phyloP scores from a whole-genome alignment of 2,329 filamentous ascomycete genomes.

The Botryotinia narcissicola region DNA sequence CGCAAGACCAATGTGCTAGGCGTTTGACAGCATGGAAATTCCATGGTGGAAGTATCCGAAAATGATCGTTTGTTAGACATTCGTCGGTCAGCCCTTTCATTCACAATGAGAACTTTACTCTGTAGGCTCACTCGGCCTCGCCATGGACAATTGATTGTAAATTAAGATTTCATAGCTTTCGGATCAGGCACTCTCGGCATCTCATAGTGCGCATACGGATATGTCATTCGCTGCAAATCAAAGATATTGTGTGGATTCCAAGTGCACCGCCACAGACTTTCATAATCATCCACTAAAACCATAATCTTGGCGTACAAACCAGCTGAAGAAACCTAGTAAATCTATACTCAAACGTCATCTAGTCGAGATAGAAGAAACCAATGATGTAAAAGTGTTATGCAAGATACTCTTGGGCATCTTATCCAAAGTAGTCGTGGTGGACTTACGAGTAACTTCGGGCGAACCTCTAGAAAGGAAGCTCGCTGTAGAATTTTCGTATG shows the following conservation, averaged over 20 bases:
- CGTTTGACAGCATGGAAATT: not conserved
- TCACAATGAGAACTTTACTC: not conserved
- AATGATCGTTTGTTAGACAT: not conserved
- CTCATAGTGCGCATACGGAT: not conserved
- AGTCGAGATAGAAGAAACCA: not conserved
- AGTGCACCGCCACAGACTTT: slow-evolving; percentile 14
- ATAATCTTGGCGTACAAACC: slow-evolving; percentile 7
- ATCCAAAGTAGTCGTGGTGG: not conserved
- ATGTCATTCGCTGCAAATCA: slow-evolving; percentile 2
- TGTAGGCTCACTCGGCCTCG: too few species aligned
- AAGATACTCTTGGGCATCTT: not conserved
- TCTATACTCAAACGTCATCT: not conserved
- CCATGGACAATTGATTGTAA: not conserved
- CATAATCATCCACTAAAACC: slow-evolving; percentile 7
- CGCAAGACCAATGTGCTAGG: not conserved
- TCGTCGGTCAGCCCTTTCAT: not conserved
- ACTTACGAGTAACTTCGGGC: not conserved
- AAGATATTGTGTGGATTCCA: not conserved
- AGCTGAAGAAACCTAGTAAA: slow-evolving; percentile 17
- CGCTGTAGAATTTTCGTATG: not conserved
- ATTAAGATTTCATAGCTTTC: not conserved
- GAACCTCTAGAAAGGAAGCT: not conserved
- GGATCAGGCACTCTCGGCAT: slow-evolving; percentile 5
- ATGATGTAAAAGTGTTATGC: not conserved
- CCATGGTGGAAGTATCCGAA: not conserved